Evolutionary conservation across 2,329 filamentous ascomycete species (phyloP).

Genomic region (Ophiosphaerella narmari): DNA sequence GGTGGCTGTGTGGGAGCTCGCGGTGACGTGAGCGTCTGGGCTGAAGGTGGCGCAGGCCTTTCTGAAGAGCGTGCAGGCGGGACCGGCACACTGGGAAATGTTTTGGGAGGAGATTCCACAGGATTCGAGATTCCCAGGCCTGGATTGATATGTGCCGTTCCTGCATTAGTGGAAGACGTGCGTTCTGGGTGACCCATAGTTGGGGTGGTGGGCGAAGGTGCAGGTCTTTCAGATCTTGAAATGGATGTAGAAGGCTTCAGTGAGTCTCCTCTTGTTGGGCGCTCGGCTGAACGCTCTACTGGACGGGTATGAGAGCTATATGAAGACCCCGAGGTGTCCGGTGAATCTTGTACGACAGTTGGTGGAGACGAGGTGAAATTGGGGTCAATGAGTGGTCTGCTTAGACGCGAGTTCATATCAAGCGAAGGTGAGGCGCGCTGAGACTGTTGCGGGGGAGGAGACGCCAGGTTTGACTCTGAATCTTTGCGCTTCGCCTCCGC

Average conservation of each 20-base stretch:
- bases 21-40: slow-evolving; percentile 52
- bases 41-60: slow-evolving; percentile 47
- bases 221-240: slow-evolving; percentile 66
- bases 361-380: slow-evolving; percentile 46
- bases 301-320: slow-evolving; percentile 33
- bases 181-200: slow-evolving; percentile 46
- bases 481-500: slow-evolving; percentile 51
- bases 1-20: slow-evolving; percentile 52
- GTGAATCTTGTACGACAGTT: slow-evolving; percentile 42
- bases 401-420: slow-evolving; percentile 43
- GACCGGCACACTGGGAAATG: slow-evolving; percentile 49
- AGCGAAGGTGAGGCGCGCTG: slow-evolving; percentile 49
- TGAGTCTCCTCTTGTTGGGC: slow-evolving; percentile 65
- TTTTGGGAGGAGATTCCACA: slow-evolving; percentile 49
- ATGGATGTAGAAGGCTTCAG: slow-evolving; percentile 53
- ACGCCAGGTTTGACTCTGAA: slow-evolving; percentile 49
- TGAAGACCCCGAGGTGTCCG: slow-evolving; percentile 42
- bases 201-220: slow-evolving; percentile 48
- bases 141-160: slow-evolving; percentile 44
- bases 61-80: slow-evolving; percentile 54
- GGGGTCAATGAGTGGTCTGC: slow-evolving; percentile 40
- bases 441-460: slow-evolving; percentile 21
- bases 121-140: slow-evolving; percentile 50
- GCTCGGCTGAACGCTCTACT: slow-evolving; percentile 45
- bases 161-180: slow-evolving; percentile 41